phyloP scores from a whole-genome alignment of 2,329 filamentous ascomycete species.

The Nectriaceae sp. region DNA sequence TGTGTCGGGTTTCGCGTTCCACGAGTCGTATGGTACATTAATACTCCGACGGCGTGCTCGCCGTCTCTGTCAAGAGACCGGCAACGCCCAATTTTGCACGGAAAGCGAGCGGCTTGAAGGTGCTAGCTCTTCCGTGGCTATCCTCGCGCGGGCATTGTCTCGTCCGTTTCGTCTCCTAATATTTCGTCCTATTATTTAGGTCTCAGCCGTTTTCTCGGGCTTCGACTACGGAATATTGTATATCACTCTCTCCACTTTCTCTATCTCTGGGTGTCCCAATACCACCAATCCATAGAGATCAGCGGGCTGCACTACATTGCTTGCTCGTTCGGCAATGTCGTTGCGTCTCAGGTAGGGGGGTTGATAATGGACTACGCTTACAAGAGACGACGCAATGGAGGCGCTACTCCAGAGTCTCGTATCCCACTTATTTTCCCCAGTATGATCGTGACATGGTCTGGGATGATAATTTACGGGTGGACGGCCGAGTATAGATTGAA shows the following conservation, averaged over 20 bases:
- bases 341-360: constrained; percentile 51
- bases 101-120: constrained; percentile 39
- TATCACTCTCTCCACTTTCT: constrained; percentile 63
- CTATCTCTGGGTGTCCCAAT: constrained; percentile 57
- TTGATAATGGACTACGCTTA: constrained; percentile 44
- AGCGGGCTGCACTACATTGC: constrained; percentile 67
- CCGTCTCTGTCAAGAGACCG: constrained; percentile 34
- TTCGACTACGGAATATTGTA: constrained; percentile 66
- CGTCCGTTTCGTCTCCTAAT: constrained; percentile 58
- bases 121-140: constrained; percentile 25
- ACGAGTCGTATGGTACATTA: constrained; percentile 40
- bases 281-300: constrained; percentile 56
- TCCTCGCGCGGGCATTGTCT: constrained; percentile 41
- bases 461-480: constrained; percentile 48
- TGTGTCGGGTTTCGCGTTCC: constrained; percentile 34
- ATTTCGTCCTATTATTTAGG: constrained; percentile 63
- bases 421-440: constrained; percentile 35
- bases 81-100: constrained; percentile 34
- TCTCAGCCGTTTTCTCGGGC: constrained; percentile 55
- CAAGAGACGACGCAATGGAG: constrained; percentile 7
- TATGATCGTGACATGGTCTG: constrained; percentile 43
- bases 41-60: constrained; percentile 37
- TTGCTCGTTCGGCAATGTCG: constrained; percentile 62
- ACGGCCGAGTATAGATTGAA: constrained; percentile 36
- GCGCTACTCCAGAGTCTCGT: constrained; percentile 24